Evolutionary conservation across 106 monocot species (phyloP).

Genomic region (Agapanthus africanus): DNA sequence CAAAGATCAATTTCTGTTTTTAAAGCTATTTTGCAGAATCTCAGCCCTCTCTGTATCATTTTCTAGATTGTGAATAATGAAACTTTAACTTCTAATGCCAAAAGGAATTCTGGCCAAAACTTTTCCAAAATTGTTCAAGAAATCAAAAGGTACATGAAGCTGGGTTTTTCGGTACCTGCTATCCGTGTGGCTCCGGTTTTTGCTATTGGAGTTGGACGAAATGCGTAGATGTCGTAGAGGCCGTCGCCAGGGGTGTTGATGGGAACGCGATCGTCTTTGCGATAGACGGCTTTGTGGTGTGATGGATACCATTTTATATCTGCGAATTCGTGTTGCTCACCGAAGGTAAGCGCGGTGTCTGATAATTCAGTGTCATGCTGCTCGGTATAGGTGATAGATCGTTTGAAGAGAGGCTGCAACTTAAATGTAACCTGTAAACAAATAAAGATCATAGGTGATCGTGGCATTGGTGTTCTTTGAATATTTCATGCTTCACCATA

Average conservation of each 20-base stretch:
- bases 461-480: too few species aligned
- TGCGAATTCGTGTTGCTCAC: conserved; percentile 32
- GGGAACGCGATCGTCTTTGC: conserved; percentile 39
- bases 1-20: too few species aligned
- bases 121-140: too few species aligned
- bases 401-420: conserved; percentile 45
- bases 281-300: conserved; percentile 32
- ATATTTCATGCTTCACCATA: too few species aligned
- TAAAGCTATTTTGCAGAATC: too few species aligned
- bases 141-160: too few species aligned
- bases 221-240: conserved; percentile 29
- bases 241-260: conserved; percentile 31
- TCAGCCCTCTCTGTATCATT: too few species aligned
- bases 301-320: conserved; percentile 51
- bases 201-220: conserved; percentile 12
- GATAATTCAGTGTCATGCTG: conserved; percentile 21
- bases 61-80: too few species aligned
- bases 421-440: conserved; percentile 38
- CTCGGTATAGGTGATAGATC: conserved; percentile 20
- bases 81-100: too few species aligned
- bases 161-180: too few species aligned
- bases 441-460: too few species aligned
- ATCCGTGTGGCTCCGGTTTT: conserved; percentile 11
- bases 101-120: too few species aligned
- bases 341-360: conserved; percentile 13